These are phyloP conservation scores for Sutorius eximius DNA, from an alignment of 1,284 basidiomycete species.

Conservation along the genomic window DNA sequence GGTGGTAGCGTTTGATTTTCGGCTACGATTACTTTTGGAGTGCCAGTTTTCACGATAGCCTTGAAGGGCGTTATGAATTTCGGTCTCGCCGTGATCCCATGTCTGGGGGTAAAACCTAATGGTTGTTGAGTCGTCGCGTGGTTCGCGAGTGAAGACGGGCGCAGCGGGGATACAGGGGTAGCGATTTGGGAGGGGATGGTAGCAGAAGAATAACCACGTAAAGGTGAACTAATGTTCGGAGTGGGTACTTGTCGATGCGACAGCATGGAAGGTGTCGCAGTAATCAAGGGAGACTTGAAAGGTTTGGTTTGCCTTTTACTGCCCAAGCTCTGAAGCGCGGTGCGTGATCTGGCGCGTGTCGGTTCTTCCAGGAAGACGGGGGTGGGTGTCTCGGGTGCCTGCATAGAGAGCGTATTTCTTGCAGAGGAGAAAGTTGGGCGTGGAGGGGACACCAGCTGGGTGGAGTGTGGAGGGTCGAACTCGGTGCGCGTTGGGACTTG, in stretches of 20 bases:
- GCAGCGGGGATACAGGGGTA: conserved; percentile 20
- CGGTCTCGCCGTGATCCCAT: conserved; percentile 33
- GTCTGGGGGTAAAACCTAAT: conserved; percentile 38
- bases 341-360: neutral
- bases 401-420: conserved; percentile 36
- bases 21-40: conserved; percentile 1
- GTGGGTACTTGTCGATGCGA: conserved; percentile 9
- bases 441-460: conserved; percentile 30
- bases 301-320: conserved; percentile 40
- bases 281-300: conserved; percentile 58
- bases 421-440: conserved; percentile 44
- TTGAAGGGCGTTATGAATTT: conserved; percentile 75
- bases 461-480: conserved; percentile 8
- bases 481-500: conserved; percentile 4
- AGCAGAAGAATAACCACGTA: conserved; percentile 27
- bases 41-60: conserved; percentile 41
- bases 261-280: conserved; percentile 15
- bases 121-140: conserved; percentile 10
- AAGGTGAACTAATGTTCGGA: conserved; percentile 31
- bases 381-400: conserved; percentile 39
- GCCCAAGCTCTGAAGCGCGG: conserved; percentile 5
- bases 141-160: conserved; percentile 19
- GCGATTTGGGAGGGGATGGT: conserved; percentile 3
- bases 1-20: conserved; percentile 1
- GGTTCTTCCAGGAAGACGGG: conserved; percentile 20